Percentiles rank a stretch among this genome's conserved stretches.
Evolutionary conservation across 768 basidiomycete genomes (phyloP).

Genomic region (Rhizopogon roseolus): DNA sequence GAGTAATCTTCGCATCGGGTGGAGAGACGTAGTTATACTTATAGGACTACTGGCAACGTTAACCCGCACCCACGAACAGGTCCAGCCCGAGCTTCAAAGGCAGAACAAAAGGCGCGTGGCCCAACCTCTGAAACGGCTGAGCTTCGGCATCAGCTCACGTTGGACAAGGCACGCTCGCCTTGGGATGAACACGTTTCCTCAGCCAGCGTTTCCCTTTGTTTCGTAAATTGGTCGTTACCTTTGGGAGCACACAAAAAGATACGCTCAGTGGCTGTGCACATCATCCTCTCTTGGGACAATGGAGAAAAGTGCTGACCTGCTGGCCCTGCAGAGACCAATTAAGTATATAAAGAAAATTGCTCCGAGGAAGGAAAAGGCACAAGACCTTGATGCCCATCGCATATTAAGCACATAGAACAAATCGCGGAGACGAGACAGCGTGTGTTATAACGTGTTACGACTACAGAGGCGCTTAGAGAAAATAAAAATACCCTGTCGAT

Average conservation of each 20-base stretch:
- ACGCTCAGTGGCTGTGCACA: constrained; percentile 6
- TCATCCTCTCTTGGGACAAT: constrained; percentile 20
- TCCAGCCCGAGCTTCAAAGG: constrained; percentile 4
- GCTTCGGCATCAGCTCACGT: constrained; percentile 1
- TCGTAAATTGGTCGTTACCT: constrained; percentile 17
- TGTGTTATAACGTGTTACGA: background rate
- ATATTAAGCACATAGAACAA: background rate
- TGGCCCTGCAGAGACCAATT: too few species aligned
- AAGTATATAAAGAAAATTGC: background rate
- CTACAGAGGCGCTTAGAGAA: background rate
- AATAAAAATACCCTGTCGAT: background rate
- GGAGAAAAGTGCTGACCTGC: constrained; percentile 9
- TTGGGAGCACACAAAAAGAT: constrained; percentile 22
- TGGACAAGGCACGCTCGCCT: background rate
- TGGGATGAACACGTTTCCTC: background rate
- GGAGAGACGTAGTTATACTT: constrained; percentile 19
- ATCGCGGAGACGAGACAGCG: background rate
- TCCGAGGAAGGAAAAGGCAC: background rate
- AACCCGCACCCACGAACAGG: constrained; percentile 9
- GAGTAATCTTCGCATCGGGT: background rate
- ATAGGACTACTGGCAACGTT: constrained; percentile 15
- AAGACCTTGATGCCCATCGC: background rate
- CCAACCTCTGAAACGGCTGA: constrained; percentile 7
- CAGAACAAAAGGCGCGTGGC: constrained; percentile 25
- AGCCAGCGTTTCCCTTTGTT: constrained; percentile 18